A percentile compares a stretch with the other conserved stretches of the same genome.
These are phyloP conservation scores for Kwoniella dejecticola DNA, from an alignment of 768 basidiomycete genomes.

Conservation along the genomic window DNA sequence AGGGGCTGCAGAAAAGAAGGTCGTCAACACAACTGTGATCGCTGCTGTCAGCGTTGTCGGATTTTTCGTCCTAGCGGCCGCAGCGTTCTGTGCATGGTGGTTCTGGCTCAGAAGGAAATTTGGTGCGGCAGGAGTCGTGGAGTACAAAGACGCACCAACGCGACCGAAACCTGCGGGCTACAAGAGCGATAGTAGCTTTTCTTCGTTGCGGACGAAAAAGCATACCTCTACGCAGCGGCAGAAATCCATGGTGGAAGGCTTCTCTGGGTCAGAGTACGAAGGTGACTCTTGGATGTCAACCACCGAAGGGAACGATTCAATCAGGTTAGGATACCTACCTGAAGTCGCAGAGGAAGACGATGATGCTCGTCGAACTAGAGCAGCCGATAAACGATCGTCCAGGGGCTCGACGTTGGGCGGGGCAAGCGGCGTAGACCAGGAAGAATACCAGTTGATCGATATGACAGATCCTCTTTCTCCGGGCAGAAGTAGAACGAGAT, in stretches of 20 bases:
- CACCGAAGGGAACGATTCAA: slow-evolving; percentile 39
- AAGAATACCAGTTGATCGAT: slow-evolving; percentile 17
- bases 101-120: slow-evolving; percentile 52
- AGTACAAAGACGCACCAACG: slow-evolving; percentile 16
- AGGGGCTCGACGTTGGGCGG: slow-evolving; percentile 15
- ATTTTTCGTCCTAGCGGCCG: slow-evolving; percentile 50
- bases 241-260: slow-evolving; percentile 54
- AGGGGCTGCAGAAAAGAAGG: slow-evolving; percentile 22
- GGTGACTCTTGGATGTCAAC: slow-evolving; percentile 49
- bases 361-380: slow-evolving; percentile 23
- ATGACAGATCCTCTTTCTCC: slow-evolving; percentile 11
- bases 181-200: slow-evolving; percentile 23
- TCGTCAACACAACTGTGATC: slow-evolving; percentile 44
- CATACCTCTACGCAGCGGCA: slow-evolving; percentile 45
- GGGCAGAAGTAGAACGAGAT: slow-evolving; percentile 3
- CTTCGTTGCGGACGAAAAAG: slow-evolving; percentile 40
- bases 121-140: slow-evolving; percentile 36
- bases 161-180: slow-evolving; percentile 17
- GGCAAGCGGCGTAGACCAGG: background rate
- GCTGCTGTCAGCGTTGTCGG: slow-evolving; percentile 40
- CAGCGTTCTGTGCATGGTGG: slow-evolving; percentile 53
- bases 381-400: slow-evolving; percentile 14
- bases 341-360: slow-evolving; percentile 38
- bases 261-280: slow-evolving; percentile 40
- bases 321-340: slow-evolving; percentile 40